phyloP scores from a whole-genome alignment of 768 basidiomycete species.

The Holtermannia corniformis region DNA sequence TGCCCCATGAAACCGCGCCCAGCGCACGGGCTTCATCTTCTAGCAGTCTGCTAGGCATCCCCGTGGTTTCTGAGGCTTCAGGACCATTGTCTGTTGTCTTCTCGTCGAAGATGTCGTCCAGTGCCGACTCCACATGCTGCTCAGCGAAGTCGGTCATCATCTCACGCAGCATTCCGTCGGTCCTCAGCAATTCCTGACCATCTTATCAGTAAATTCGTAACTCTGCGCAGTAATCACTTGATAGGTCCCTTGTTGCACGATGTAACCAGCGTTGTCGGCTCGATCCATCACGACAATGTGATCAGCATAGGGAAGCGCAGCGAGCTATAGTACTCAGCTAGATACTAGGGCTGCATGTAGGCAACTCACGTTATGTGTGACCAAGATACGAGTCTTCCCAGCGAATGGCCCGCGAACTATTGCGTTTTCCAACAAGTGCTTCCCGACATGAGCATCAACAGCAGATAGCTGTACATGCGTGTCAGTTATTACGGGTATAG shows the following conservation, averaged over 20 bases:
- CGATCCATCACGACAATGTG: constrained; percentile 34
- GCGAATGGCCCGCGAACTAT: constrained; percentile 46
- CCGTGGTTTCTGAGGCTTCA: too few species aligned
- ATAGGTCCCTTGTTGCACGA: constrained; percentile 58
- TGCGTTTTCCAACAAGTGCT: constrained; percentile 56
- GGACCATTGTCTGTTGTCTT: too few species aligned
- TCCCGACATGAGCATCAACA: constrained; percentile 67
- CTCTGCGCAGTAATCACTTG: too few species aligned
- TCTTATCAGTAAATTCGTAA: too few species aligned
- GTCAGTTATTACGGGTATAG: constrained; percentile 10
- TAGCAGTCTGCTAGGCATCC: too few species aligned
- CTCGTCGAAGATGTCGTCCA: background rate
- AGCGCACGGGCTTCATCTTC: constrained; percentile 53
- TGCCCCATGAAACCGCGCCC: constrained; percentile 49
- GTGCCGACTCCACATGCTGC: background rate
- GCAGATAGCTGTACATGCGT: constrained; percentile 62
- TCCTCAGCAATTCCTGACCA: constrained; percentile 32
- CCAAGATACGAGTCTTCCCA: constrained; percentile 53
- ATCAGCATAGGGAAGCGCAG: constrained; percentile 34
- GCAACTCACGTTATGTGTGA: constrained; percentile 38
- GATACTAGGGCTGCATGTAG: too few species aligned
- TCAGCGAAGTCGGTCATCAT: background rate
- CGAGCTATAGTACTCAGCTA: constrained; percentile 8
- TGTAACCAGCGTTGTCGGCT: constrained; percentile 25
- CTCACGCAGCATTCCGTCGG: background rate